phyloP scores from a whole-genome alignment of 768 basidiomycete species.

The Sporobolomyces roseus region DNA sequence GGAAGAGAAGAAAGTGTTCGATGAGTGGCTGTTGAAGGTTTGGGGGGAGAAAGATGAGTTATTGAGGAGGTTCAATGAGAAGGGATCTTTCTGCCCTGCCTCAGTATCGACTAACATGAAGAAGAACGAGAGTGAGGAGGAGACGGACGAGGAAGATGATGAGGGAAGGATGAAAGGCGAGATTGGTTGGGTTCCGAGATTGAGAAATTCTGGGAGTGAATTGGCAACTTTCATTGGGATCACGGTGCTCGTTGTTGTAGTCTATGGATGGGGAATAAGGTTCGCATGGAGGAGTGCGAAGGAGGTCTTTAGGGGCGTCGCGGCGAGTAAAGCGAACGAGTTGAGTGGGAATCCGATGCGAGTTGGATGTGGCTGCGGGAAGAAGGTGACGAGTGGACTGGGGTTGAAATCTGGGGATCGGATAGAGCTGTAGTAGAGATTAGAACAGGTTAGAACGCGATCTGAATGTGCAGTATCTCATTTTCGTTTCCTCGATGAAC shows the following conservation, averaged over 20 bases:
- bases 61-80: conserved; percentile 62
- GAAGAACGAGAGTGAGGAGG: background rate
- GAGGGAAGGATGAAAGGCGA: background rate
- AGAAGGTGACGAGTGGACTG: too few relatives aligned
- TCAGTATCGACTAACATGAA: background rate
- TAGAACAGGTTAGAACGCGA: too few relatives aligned
- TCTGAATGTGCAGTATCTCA: too few relatives aligned
- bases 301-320: too few relatives aligned
- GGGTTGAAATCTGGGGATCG: too few relatives aligned
- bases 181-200: background rate
- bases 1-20: conserved; percentile 75
- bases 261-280: background rate
- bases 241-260: background rate
- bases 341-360: too few relatives aligned
- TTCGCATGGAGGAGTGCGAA: background rate
- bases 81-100: conserved; percentile 52
- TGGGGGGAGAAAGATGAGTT: conserved; percentile 80
- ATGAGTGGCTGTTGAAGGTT: conserved; percentile 70
- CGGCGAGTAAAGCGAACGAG: too few relatives aligned
- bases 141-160: background rate
- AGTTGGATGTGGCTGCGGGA: too few relatives aligned
- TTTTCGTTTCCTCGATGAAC: too few relatives aligned
- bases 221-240: background rate
- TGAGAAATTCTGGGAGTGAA: background rate
- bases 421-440: background rate